Evolutionary conservation across 2,329 filamentous ascomycete genomes (phyloP), one percentile per base, ranked within the genome.

Genomic region (Dactylonectria estremocensis): DNA sequence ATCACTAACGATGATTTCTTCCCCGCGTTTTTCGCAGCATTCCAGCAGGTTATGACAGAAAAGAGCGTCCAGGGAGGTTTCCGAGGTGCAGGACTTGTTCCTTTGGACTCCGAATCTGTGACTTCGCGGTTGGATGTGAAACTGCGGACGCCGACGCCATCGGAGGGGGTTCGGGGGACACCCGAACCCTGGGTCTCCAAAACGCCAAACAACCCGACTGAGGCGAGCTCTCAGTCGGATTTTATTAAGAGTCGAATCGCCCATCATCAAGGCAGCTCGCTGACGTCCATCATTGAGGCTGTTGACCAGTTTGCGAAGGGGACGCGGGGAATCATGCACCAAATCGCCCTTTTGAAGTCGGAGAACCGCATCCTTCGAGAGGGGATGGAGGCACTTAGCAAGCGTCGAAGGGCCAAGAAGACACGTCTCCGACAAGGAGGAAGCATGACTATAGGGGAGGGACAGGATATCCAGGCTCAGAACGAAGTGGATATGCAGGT

Each of bases 1-100:
- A 61, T 66, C 18, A 46, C 5, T n/a, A 61, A 66, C 56, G n/a
- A 48, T 18, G 59, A 67, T 20, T 66, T 66, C 48, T 43, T 66
- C 18, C 52, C 20, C 4, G 14, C 46, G 1, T 66, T 66, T 66
- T 46, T 10, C 5, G 24, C 20, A 9, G 58, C 53, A 28, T 59
- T 50, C 33, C 14, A 50, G 24, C 11, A 28, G 11, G 18, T 43
- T 55, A 68, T 68, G 20, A 64, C 28, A 20, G 55, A 64, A 35
- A 35, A 35, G 11, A 35, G 11, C 31, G 11, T 35, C 31, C 31
- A 11, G 31, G 31, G 31, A 11, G 37, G 60, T 54, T 64, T 64
- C 57, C 13, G 16, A 55, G 66, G 61, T 31, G 55, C 61, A 55
- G 61, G 61, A 24, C 53, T 68, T 61, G 24, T 57, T 16, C 61